Conservation (phyloP, 148 eudicot species). For the Euryodendron excelsum region DNA sequence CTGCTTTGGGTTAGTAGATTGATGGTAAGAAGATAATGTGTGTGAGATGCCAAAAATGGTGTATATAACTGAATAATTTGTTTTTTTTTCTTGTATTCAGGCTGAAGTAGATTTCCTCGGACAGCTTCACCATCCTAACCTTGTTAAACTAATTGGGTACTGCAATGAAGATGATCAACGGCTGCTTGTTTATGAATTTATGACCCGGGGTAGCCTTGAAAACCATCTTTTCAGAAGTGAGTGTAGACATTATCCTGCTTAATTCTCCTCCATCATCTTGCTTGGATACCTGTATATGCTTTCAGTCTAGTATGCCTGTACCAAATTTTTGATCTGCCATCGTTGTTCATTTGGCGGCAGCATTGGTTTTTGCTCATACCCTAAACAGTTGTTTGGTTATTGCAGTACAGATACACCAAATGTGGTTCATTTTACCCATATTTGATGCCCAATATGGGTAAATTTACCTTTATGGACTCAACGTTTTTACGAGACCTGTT, state of each 20-base stretch:
- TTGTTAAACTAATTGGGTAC: slow-evolving; percentile 90
- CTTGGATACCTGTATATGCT: neutral
- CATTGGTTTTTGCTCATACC: too few relatives aligned
- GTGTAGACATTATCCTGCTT: slow-evolving; percentile 16
- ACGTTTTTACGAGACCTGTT: too few relatives aligned
- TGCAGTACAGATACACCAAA: too few relatives aligned
- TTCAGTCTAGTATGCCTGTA: too few relatives aligned
- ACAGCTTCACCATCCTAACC: slow-evolving; percentile 94
- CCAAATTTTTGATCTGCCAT: too few relatives aligned
- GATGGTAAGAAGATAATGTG: slow-evolving; percentile 11
- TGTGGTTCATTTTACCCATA: too few relatives aligned
- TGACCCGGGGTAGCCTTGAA: slow-evolving; percentile 99
- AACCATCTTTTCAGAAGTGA: slow-evolving; percentile 96
- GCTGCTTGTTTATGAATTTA: slow-evolving; percentile 91
- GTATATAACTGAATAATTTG: neutral
- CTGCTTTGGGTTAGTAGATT: slow-evolving; percentile 31
- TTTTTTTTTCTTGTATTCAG: slow-evolving; percentile 38
- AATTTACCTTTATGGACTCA: too few relatives aligned
- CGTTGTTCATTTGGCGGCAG: too few relatives aligned
- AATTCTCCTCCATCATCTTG: neutral
- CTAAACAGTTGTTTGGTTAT: too few relatives aligned
- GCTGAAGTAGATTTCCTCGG: slow-evolving; percentile 97
- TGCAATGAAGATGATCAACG: slow-evolving; percentile 94
- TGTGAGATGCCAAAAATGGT: slow-evolving; percentile 16
- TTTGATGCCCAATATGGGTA: too few relatives aligned